Evolutionary conservation across 169 alveolate species (phyloP).

Genomic region (Eimeria sp.): DNA sequence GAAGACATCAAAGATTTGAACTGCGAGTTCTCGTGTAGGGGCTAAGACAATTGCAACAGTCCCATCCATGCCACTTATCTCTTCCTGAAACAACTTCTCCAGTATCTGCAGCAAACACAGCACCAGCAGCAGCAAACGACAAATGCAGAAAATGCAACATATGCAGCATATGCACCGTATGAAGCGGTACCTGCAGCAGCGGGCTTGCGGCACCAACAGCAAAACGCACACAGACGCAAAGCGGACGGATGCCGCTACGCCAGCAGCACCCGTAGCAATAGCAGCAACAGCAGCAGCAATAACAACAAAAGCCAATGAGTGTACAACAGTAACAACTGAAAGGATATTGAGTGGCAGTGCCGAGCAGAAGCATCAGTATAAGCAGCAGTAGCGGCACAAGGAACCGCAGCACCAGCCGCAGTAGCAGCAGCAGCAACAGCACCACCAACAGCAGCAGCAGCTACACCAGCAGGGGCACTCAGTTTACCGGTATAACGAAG

Average conservation of each 20-base stretch:
- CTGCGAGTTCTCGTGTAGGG: constrained; percentile 97
- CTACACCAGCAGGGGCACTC: background rate
- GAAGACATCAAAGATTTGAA: constrained; percentile 95
- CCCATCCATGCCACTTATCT: constrained; percentile 90
- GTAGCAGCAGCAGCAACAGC: background rate
- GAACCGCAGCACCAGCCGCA: background rate
- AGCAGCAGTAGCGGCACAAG: background rate
- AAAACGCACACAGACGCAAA: background rate
- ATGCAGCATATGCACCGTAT: background rate
- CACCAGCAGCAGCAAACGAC: background rate
- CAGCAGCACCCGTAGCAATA: background rate
- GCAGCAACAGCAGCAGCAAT: background rate
- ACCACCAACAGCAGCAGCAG: background rate
- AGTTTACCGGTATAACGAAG: constrained; percentile 93
- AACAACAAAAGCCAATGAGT: background rate
- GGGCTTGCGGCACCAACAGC: background rate
- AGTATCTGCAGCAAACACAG: constrained; percentile 60
- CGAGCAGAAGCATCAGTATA: background rate
- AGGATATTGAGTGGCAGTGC: background rate
- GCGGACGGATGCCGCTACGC: background rate
- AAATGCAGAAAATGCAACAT: background rate
- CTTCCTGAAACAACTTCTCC: constrained; percentile 93
- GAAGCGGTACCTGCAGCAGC: constrained; percentile 12
- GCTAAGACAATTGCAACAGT: constrained; percentile 94
- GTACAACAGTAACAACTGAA: background rate